Evolutionary conservation across 306 rosid genomes (phyloP), one percentile per base, ranked within the genome.

Genomic region (Casuarina equisetifolia): DNA sequence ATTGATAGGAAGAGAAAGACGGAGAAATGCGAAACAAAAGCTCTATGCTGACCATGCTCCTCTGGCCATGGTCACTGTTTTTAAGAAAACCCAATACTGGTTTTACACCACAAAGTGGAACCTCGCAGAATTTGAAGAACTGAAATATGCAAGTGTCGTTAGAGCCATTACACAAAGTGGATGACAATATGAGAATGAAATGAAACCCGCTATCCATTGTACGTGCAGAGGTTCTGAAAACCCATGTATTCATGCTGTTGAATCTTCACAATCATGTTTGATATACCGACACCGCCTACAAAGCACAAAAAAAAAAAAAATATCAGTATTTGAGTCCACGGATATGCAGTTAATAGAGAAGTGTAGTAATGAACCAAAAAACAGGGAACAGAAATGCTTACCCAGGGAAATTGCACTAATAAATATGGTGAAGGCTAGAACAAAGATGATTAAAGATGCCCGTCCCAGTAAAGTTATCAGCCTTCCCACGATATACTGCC

Each of bases 371-470:
- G 46, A 35, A 2, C 55, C 49, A 76, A 58, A 45, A 6, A 70
- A 48, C 17, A 39, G 39, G 46, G 48, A 72, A 19, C 4, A 66
- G 53, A 0, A 13, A 79, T 0, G 49, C 91, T 58, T 20, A 92
- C 98, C 98, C 64, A 91, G 81, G 20, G 96, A 88, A 70, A 92
- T 74, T 50, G 98, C 94, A 76, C 97, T 92, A 54, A 87, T 59
- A 66, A 95, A 92, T 78, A 95, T 84, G 3, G 91, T 92, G 55
- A 54, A 77, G 45, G 98, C 90, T 43, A 95, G 88, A 85, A 95
- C 90, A 79, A 95, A 95, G 74, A 95, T 95, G 76, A 95, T 92
- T 9, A 92, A 81, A 4, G 98, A 95, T 6, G 98, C 97, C 79
- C 98, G 82, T 49, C 97, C 98, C 15, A 84, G 83, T n/a, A 95